These are phyloP conservation scores for Phytophthora meadii DNA, from an alignment of 352 stramenopile species.

Conservation along the genomic window DNA sequence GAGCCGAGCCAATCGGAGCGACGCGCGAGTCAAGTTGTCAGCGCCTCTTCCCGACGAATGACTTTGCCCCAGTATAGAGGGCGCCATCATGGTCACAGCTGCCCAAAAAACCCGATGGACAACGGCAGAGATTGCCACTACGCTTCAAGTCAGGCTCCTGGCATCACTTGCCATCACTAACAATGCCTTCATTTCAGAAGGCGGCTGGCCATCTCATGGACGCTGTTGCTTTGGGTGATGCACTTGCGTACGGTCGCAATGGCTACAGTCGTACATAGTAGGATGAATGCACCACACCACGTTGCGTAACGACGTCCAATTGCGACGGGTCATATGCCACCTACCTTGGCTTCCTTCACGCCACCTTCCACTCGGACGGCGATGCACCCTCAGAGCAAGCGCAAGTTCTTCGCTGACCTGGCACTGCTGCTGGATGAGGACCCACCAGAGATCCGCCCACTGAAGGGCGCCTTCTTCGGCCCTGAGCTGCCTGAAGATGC, in stretches of 20 bases:
- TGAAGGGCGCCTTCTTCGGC: constrained; percentile 46
- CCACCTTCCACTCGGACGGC: constrained; percentile 11
- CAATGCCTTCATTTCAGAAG: neutral
- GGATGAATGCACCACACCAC: constrained; percentile 10
- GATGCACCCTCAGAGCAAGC: constrained; percentile 73
- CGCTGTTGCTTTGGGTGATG: neutral
- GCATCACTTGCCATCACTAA: constrained; percentile 3
- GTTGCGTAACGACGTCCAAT: constrained; percentile 17
- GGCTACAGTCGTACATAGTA: constrained; percentile 24
- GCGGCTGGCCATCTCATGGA: constrained; percentile 16
- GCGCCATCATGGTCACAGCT: constrained; percentile 24
- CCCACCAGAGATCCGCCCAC: constrained; percentile 34
- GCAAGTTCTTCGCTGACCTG: constrained; percentile 81
- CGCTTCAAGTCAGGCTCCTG: neutral
- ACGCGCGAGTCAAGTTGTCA: constrained; percentile 41
- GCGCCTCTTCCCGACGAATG: constrained; percentile 19
- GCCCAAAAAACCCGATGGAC: constrained; percentile 14
- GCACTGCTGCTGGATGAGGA: constrained; percentile 58
- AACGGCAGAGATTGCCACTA: constrained; percentile 4
- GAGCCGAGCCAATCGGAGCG: constrained; percentile 29
- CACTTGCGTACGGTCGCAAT: constrained; percentile 8
- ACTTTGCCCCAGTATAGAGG: constrained; percentile 23
- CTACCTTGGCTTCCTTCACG: neutral
- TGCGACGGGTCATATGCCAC: neutral
- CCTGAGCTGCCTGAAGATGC: constrained; percentile 15